These are phyloP conservation scores for Pseudogymnoascus sp. DNA, from an alignment of 2,329 filamentous ascomycete species.

Conservation along the genomic window DNA sequence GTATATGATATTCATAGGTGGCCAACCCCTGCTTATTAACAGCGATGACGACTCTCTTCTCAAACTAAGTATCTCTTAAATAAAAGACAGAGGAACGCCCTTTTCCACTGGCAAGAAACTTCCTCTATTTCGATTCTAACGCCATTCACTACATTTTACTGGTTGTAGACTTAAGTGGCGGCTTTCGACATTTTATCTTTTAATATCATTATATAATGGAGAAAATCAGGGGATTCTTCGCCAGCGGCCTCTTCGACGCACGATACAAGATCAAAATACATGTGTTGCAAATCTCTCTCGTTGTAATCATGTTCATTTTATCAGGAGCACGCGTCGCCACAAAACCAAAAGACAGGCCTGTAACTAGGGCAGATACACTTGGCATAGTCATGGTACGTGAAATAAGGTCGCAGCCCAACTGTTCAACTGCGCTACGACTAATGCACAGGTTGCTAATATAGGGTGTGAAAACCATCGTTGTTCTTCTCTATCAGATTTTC, in stretches of 20 bases:
- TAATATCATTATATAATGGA: not conserved
- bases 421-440: not conserved
- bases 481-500: slow-evolving; percentile 35
- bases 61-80: not conserved
- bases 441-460: slow-evolving; percentile 10
- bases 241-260: not conserved
- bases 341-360: not conserved
- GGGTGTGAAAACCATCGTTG: slow-evolving; percentile 32
- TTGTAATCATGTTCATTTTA: not conserved
- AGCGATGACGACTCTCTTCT: not conserved
- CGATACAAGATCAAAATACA: not conserved
- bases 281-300: not conserved
- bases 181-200: not conserved
- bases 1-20: not conserved
- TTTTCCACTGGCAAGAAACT: not conserved
- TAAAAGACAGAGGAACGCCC: not conserved
- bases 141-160: not conserved
- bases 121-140: not conserved
- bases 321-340: not conserved
- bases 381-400: not conserved
- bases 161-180: not conserved
- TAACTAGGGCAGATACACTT: not conserved
- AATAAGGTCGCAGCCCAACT: not conserved
- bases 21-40: not conserved
- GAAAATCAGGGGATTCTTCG: not conserved